A percentile compares a stretch with the other conserved stretches of the same genome.
Evolutionary conservation across 208 protist species (phyloP).

Genomic region (Crithidia mellificae): DNA sequence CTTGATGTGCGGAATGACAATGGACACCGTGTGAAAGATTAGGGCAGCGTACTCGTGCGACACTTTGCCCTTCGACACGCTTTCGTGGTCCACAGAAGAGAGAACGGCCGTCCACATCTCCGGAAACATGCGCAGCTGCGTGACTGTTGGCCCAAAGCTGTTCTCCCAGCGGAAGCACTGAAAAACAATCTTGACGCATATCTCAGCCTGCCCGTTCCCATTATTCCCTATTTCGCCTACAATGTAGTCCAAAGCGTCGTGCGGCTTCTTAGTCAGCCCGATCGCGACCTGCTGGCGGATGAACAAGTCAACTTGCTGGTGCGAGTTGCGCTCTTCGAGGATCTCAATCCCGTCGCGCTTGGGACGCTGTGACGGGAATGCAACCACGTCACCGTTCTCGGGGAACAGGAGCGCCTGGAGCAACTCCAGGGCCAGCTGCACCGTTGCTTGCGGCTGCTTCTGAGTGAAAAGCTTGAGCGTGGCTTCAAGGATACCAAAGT

Average conservation of each 20-base stretch:
- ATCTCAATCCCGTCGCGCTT: slow-evolving; percentile 30
- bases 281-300: slow-evolving; percentile 80
- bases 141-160: slow-evolving; percentile 78
- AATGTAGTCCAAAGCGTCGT: slow-evolving; percentile 61
- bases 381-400: slow-evolving; percentile 58
- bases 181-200: slow-evolving; percentile 82
- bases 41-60: slow-evolving; percentile 66
- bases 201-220: slow-evolving; percentile 34
- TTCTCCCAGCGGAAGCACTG: slow-evolving; percentile 83
- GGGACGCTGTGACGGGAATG: slow-evolving; percentile 81
- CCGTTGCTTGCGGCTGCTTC: slow-evolving; percentile 36
- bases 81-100: slow-evolving; percentile 54
- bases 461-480: slow-evolving; percentile 43
- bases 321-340: slow-evolving; percentile 46
- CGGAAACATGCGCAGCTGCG: slow-evolving; percentile 72
- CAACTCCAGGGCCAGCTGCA: slow-evolving; percentile 46
- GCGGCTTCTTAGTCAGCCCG: slow-evolving; percentile 74
- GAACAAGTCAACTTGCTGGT: slow-evolving; percentile 58
- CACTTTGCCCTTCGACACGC: slow-evolving; percentile 40
- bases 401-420: slow-evolving; percentile 69
- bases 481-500: slow-evolving; percentile 32
- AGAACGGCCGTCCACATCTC: slow-evolving; percentile 79
- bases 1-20: slow-evolving; percentile 86
- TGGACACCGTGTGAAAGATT: slow-evolving; percentile 75
- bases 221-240: slow-evolving; percentile 65